Conservation (phyloP, 495 filamentous ascomycete genomes). For the Penicillium subrubescens region DNA sequence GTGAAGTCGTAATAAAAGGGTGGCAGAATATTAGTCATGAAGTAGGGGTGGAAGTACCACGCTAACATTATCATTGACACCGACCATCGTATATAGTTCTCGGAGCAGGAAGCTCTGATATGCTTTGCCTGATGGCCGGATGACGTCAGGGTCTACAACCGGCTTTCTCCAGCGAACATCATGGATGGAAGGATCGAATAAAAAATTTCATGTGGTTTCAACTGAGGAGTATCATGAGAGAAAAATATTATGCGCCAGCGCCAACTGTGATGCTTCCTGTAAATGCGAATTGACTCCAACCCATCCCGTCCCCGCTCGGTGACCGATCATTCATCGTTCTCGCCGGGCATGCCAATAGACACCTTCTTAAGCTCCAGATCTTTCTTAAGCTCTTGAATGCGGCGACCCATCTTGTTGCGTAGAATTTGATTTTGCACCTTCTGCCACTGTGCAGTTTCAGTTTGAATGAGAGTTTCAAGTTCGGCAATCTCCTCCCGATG, state of each 20-base stretch:
- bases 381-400: conserved; percentile 49
- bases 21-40: no score
- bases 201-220: neutral
- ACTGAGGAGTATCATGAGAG: neutral
- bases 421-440: conserved; percentile 47
- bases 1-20: no score
- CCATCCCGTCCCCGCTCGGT: neutral
- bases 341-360: conserved; percentile 47
- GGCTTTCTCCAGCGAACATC: conserved; percentile 6
- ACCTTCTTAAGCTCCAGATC: conserved; percentile 53
- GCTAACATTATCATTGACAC: no score
- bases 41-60: no score
- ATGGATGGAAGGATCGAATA: neutral
- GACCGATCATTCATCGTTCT: conserved; percentile 32
- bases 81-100: conserved; percentile 7
- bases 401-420: conserved; percentile 52
- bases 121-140: conserved; percentile 11
- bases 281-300: conserved; percentile 1
- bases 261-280: neutral
- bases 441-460: conserved; percentile 47
- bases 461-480: conserved; percentile 48
- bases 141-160: conserved; percentile 26
- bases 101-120: neutral
- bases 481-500: conserved; percentile 54
- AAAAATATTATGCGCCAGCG: neutral